These are phyloP conservation scores for Trebouxia sp. DNA, from an alignment of 139 green algal genomes.

Conservation along the genomic window DNA sequence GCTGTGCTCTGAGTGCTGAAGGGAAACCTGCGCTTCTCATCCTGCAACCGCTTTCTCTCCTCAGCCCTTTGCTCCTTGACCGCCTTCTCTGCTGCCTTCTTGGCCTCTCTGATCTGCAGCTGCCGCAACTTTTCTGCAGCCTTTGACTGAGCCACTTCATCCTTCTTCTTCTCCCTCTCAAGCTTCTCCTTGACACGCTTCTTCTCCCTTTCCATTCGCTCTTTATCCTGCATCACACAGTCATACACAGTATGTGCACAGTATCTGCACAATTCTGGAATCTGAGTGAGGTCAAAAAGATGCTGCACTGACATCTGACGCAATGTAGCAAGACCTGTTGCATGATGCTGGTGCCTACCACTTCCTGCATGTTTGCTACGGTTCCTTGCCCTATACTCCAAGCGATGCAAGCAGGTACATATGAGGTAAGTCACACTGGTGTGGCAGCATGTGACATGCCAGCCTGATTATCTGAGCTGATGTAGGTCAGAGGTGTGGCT, in stretches of 20 bases:
- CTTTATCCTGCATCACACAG: neutral
- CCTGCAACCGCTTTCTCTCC: slow-evolving; percentile 32
- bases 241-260: neutral
- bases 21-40: slow-evolving; percentile 33
- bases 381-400: too few species aligned
- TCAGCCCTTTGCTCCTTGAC: slow-evolving; percentile 43
- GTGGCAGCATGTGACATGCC: too few species aligned
- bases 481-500: too few species aligned
- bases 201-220: slow-evolving; percentile 31
- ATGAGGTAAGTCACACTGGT: too few species aligned
- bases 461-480: too few species aligned
- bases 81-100: slow-evolving; percentile 14
- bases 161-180: slow-evolving; percentile 31
- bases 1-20: neutral
- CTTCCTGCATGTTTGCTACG: too few species aligned
- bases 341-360: too few species aligned
- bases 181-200: slow-evolving; percentile 13
- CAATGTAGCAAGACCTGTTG: neutral
- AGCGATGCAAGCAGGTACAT: too few species aligned
- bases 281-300: neutral
- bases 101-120: slow-evolving; percentile 28
- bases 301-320: neutral
- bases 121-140: slow-evolving; percentile 8
- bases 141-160: slow-evolving; percentile 12
- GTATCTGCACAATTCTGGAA: neutral